Evolutionary conservation across 768 basidiomycete species (phyloP), one percentile per base, ranked within the genome.

Genomic region (Candolleomyces eurysporus): DNA sequence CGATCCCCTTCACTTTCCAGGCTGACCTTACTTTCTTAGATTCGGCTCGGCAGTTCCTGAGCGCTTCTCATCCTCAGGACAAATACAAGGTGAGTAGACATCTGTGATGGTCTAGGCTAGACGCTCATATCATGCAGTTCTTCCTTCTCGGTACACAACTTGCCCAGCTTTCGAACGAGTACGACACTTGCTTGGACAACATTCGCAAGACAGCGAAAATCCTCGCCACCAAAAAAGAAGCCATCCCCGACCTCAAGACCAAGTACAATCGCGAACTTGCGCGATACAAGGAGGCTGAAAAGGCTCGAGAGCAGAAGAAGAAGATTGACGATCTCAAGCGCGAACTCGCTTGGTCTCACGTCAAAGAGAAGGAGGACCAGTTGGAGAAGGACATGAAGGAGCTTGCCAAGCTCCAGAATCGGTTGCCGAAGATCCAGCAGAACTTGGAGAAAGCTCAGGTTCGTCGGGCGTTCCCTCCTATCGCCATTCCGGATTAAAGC

Each of bases 141-240:
- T 98, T 98, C 83, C 83, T 98, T 39, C 84, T 87, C 40, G 97
- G 97, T 16, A 98, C 97, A 0, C 92, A 94, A 66, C 85, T 99
- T 16, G 83, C 85, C 40, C 91, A 96, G 67, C 87, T 99, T 49
- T 85, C 84, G 4, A 88, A 92, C 19, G 92, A 96, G 71, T 99
- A 99, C 68, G 85, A 90, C 39, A 78, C 81, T 0, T 90, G 93
- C 64, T 73, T 86, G 17, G 79, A 86, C 56, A 91, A 94, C 67
- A 90, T 93, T 66, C 80, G 80, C 42, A 82, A 84, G 64, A 91
- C 91, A 10, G 76, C 79, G 61, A 87, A 84, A 63, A 75, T 88
- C 36, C 82, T 92, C 45, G 74, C 78, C 19, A 83, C 86, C 67
- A 94, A 95, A 78, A 82, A 84, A 57, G 86, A 92, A 61, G 84